Base-by-base conservation (phyloP, 1,139 yeast genomes). In the Geotrichum klebahnii region DNA sequence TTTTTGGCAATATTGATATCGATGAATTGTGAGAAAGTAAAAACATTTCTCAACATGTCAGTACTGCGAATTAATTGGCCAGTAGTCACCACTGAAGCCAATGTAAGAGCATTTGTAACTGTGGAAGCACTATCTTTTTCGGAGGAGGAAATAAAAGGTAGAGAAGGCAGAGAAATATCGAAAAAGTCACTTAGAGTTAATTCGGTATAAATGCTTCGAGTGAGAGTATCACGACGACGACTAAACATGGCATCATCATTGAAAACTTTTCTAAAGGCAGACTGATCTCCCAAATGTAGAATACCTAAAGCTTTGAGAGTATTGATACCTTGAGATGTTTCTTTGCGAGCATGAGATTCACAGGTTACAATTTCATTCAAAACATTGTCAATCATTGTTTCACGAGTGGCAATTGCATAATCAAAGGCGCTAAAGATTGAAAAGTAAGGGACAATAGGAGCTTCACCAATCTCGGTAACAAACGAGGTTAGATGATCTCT, bases 211-310 rank as follows among this genome's bases (percentile, higher is more conserved):
- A 90, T 70, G 45, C 78, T 74, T 57, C 83, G 80, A 35, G 80
- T 76, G 37, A 82, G 69, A 4, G 77, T 67, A 60, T 92, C 96
- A 42, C 77, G 78, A 51, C 76, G 76, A 59, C 90, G 80, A 2
- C 88, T 78, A 60, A 89, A 92, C 98, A 92, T 92, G 45, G 84
- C 76, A 23, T 81, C 84, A 14, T 86, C 78, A 52, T 85, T 80
- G 69, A 92, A 90, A 9, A 77, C 77, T 56, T 84, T 83, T 54
- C 81, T 82, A 44, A 64, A 64, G 10, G 66, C 67, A 70, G 76
- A 69, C 81, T 56, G 72, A 53, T 77, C 76, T 1, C 96, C 73
- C 12, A 70, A 61, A 48, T 70, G 71, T 45, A 61, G 54, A 19
- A 69, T 58, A 2, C 75, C 97, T 33, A 82, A 60, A n/a, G 67